These are phyloP conservation scores for Lanzia echinophila DNA, from an alignment of 2,329 filamentous ascomycete species.

Conservation along the genomic window DNA sequence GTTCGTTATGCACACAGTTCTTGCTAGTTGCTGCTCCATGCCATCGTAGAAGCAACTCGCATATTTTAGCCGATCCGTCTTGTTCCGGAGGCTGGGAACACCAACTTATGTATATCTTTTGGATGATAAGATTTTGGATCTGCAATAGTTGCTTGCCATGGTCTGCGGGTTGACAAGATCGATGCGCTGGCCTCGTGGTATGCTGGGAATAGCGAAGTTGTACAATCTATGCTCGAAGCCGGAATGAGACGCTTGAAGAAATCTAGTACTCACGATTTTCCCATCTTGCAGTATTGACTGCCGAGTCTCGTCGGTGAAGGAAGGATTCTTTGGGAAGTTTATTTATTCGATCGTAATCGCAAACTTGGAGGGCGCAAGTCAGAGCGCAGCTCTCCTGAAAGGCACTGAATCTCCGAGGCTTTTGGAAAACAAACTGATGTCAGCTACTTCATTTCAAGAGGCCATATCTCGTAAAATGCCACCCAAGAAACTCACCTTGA, in stretches of 20 bases:
- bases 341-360: neutral
- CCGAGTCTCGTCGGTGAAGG: neutral
- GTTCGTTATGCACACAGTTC: neutral
- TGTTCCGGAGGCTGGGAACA: neutral
- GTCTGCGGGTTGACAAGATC: neutral
- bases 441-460: neutral
- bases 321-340: neutral
- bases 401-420: neutral
- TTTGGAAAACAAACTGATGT: neutral
- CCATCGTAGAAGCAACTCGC: too few species aligned
- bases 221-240: slow-evolving; percentile 1
- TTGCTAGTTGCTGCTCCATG: neutral
- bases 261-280: slow-evolving; percentile 13
- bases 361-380: neutral
- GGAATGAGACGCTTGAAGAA: neutral
- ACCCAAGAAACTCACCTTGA: neutral
- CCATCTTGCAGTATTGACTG: slow-evolving; percentile 9
- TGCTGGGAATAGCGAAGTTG: neutral
- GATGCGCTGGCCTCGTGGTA: slow-evolving; percentile 4
- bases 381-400: slow-evolving; percentile 7
- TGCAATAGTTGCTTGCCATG: neutral
- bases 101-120: neutral
- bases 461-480: neutral
- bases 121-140: neutral
- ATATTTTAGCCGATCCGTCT: neutral